Percentiles rank a stretch among this genome's conserved stretches.
These are phyloP conservation scores for Neurospora sp. DNA, from an alignment of 2,329 filamentous ascomycete species.

Conservation along the genomic window DNA sequence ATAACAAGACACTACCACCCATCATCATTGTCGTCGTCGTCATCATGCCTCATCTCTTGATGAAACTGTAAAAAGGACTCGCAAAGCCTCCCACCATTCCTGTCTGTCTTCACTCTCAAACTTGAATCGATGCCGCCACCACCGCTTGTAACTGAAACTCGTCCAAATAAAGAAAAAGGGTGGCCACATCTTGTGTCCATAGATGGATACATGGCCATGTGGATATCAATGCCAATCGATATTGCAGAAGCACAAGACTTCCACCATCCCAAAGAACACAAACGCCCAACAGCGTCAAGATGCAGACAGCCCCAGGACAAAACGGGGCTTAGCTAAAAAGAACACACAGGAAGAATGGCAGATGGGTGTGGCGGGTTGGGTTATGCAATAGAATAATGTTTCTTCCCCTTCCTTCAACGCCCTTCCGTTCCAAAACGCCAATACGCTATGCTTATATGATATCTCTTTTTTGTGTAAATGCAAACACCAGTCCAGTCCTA, in stretches of 20 bases:
- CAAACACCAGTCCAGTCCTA: conserved; percentile 3
- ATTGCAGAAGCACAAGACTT: background rate
- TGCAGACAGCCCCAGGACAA: background rate
- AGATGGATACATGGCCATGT: background rate
- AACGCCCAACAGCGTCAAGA: background rate
- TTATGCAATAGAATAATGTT: background rate
- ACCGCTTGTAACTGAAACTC: background rate
- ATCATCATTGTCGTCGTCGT: background rate
- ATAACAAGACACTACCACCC: background rate
- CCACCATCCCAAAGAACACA: background rate
- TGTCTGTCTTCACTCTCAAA: background rate
- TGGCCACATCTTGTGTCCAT: background rate
- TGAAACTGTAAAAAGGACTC: background rate
- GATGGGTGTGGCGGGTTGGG: background rate
- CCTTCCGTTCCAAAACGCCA: conserved; percentile 12
- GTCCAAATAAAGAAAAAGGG: background rate
- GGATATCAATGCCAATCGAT: background rate
- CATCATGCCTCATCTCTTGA: background rate
- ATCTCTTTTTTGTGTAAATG: conserved; percentile 4
- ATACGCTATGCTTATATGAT: conserved; percentile 13
- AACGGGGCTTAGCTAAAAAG: background rate
- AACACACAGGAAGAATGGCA: background rate
- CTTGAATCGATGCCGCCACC: background rate
- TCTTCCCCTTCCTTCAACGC: background rate
- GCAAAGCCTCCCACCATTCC: background rate